phyloP scores from a whole-genome alignment of 2,329 filamentous ascomycete species.

The Colletotrichum cereale region DNA sequence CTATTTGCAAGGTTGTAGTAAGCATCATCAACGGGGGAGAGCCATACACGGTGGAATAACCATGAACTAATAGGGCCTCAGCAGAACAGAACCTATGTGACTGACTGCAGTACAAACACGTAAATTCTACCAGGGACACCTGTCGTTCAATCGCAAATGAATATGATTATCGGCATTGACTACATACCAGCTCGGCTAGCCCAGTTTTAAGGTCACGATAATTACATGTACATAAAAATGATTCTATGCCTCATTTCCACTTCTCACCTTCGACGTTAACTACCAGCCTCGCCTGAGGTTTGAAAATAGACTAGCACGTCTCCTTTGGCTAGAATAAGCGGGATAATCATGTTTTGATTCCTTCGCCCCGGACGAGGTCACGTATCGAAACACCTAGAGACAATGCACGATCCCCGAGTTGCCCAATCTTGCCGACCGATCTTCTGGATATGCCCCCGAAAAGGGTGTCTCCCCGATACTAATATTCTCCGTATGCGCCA shows the following conservation, averaged over 20 bases:
- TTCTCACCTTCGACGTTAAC: neutral
- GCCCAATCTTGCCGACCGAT: neutral
- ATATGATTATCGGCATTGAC: too few relatives aligned
- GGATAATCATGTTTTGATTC: neutral
- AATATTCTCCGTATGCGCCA: neutral
- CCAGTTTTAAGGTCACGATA: too few relatives aligned
- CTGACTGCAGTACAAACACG: too few relatives aligned
- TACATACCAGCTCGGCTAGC: too few relatives aligned
- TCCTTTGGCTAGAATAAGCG: neutral
- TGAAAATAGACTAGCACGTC: neutral
- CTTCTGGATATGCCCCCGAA: neutral
- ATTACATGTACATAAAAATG: neutral
- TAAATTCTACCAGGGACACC: too few relatives aligned
- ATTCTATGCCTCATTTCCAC: neutral
- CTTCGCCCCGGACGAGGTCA: neutral
- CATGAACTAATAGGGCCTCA: too few relatives aligned
- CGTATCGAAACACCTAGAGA: neutral
- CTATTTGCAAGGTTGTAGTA: too few relatives aligned
- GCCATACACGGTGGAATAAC: too few relatives aligned
- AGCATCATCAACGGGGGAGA: too few relatives aligned
- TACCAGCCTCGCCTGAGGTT: neutral
- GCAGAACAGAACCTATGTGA: too few relatives aligned
- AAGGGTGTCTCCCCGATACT: neutral
- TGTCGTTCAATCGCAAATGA: too few relatives aligned
- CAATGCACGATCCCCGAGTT: neutral